Evolutionary conservation across 768 basidiomycete species (phyloP).

Genomic region (Termitomyces sp.): DNA sequence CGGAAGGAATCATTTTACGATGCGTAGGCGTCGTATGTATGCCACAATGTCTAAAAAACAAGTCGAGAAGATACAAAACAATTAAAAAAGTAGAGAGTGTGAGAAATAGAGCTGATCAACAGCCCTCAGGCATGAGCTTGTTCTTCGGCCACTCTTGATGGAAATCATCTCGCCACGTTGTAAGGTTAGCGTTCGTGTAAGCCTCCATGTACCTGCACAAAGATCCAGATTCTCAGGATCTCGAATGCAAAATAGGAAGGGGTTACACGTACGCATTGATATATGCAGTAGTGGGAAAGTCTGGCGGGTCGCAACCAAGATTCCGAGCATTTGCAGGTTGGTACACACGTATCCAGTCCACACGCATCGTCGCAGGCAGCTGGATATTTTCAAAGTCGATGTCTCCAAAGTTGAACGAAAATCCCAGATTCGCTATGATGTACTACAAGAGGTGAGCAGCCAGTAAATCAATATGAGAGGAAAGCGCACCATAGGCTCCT

Average conservation of each 20-base stretch:
- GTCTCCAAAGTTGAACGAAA: conserved; percentile 61
- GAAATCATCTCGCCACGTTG: conserved; percentile 29
- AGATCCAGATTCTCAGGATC: not conserved
- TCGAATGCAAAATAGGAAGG: not conserved
- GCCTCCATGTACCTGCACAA: conserved; percentile 28
- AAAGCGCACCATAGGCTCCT: conserved; percentile 62
- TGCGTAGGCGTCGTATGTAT: too few relatives aligned
- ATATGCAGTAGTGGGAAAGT: conserved; percentile 71
- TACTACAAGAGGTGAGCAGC: conserved; percentile 33
- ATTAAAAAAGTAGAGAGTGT: not conserved
- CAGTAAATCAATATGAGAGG: conserved; percentile 10
- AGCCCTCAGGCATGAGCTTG: conserved; percentile 16
- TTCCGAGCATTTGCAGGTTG: conserved; percentile 43
- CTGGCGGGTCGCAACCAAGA: conserved; percentile 64
- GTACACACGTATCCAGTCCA: conserved; percentile 83
- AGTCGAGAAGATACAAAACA: not conserved
- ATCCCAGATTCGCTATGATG: conserved; percentile 65
- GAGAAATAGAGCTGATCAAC: not conserved
- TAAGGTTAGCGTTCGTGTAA: conserved; percentile 37
- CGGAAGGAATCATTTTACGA: not conserved
- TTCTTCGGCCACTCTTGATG: conserved; percentile 36
- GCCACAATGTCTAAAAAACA: too few relatives aligned
- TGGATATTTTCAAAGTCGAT: conserved; percentile 52
- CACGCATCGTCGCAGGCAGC: conserved; percentile 55
- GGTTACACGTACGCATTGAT: conserved; percentile 53